phyloP scores from a whole-genome alignment of 257 asterid genomes.

The Knoxia roxburghii region DNA sequence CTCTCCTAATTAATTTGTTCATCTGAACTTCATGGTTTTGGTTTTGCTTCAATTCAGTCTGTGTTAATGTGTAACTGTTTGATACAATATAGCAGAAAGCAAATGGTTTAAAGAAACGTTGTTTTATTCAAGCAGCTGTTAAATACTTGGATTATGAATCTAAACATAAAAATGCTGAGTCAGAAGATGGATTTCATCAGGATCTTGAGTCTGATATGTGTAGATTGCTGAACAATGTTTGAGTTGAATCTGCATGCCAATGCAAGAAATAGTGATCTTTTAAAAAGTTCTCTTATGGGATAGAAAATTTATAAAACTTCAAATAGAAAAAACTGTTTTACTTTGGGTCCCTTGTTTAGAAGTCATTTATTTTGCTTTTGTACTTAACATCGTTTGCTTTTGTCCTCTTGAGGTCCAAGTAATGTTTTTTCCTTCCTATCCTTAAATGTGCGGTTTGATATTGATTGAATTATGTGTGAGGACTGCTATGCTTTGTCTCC shows the following conservation, averaged over 20 bases:
- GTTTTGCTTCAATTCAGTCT: neutral
- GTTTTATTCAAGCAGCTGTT: neutral
- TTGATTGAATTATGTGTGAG: neutral
- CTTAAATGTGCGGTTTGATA: neutral
- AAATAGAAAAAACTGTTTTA: neutral
- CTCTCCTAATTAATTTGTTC: neutral
- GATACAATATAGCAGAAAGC: neutral
- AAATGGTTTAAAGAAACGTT: neutral
- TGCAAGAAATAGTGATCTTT: neutral
- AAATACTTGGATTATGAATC: neutral
- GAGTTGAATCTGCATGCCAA: neutral
- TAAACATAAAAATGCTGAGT: neutral
- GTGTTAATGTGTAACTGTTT: no score
- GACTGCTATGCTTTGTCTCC: neutral
- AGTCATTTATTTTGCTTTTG: neutral
- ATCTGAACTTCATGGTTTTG: neutral
- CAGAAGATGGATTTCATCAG: neutral
- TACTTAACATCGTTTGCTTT: neutral
- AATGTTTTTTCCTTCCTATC: neutral
- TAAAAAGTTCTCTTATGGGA: neutral
- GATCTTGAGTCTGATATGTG: neutral
- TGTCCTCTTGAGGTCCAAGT: neutral
- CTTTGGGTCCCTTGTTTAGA: neutral
- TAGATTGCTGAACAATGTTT: neutral
- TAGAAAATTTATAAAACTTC: neutral